Evolutionary conservation across 2,329 filamentous ascomycete genomes (phyloP).

Genomic region (Phyllosticta ampelicida): DNA sequence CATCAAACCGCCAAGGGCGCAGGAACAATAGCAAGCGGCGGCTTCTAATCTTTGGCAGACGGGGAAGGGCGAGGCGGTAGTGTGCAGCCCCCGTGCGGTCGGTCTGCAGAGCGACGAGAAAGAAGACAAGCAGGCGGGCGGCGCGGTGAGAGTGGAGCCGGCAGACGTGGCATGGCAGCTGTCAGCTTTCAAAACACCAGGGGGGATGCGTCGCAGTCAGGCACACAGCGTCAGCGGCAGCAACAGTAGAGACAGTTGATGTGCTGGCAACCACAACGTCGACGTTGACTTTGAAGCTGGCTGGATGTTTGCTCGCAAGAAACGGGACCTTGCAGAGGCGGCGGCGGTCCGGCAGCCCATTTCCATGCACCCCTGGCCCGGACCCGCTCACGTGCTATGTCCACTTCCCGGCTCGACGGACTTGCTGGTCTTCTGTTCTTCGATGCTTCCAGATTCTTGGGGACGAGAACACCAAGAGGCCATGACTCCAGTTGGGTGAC

Average conservation of each 20-base stretch:
- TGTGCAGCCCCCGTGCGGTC: background rate
- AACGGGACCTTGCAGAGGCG: background rate
- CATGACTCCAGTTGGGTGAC: background rate
- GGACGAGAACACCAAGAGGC: background rate
- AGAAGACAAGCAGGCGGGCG: background rate
- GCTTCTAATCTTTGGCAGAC: background rate
- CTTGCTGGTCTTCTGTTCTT: background rate
- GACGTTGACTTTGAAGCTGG: background rate
- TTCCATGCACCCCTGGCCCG: background rate
- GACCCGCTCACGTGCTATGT: background rate
- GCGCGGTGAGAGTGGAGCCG: background rate
- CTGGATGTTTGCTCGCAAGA: background rate
- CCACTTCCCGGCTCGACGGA: background rate
- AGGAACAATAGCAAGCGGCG: conserved; percentile 1
- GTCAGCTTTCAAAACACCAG: background rate
- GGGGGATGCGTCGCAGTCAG: background rate
- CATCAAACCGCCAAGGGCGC: conserved; percentile 6
- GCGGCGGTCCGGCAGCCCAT: background rate
- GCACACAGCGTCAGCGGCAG: background rate
- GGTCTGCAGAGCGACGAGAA: background rate
- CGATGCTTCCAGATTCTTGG: background rate
- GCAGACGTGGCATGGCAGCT: background rate
- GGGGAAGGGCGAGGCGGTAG: background rate
- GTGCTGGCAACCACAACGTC: background rate
- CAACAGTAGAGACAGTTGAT: background rate